phyloP scores from a whole-genome alignment of 306 rosid species.

The Vigna trinervia region DNA sequence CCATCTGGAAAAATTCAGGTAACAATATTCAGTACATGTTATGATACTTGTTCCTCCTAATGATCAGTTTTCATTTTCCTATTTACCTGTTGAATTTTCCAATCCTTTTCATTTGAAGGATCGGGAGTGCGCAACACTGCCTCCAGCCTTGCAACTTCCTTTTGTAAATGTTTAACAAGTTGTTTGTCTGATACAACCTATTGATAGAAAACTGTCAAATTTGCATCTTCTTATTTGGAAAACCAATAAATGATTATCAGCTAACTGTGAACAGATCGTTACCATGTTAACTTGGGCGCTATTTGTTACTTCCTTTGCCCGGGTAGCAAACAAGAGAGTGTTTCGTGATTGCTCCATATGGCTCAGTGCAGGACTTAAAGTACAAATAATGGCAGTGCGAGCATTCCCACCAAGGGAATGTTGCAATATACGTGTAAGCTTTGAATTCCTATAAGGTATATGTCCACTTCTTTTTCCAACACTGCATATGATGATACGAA shows the following conservation, averaged over 20 bases:
- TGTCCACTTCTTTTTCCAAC: slow-evolving; percentile 94
- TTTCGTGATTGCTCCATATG: slow-evolving; percentile 98
- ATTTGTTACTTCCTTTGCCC: slow-evolving; percentile 98
- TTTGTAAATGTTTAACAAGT: slow-evolving; percentile 92
- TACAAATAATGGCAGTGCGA: slow-evolving; percentile 98
- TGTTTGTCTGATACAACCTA: slow-evolving; percentile 97
- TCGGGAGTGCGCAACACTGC: slow-evolving; percentile 95
- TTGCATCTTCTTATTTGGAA: slow-evolving; percentile 3
- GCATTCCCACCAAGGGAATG: slow-evolving; percentile 99
- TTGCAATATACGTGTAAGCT: slow-evolving; percentile 97
- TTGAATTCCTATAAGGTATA: slow-evolving; percentile 96
- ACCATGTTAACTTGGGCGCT: slow-evolving; percentile 99
- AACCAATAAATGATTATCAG: slow-evolving; percentile 1
- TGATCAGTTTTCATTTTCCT: not conserved
- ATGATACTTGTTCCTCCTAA: slow-evolving; percentile 18
- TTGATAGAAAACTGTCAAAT: not conserved
- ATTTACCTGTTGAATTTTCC: slow-evolving; percentile 93
- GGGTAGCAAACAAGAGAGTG: slow-evolving; percentile 91
- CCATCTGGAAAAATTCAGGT: slow-evolving; percentile 69
- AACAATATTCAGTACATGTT: slow-evolving; percentile 32
- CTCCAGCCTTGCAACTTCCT: slow-evolving; percentile 97
- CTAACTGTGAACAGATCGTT: slow-evolving; percentile 25
- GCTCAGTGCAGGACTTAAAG: slow-evolving; percentile 91
- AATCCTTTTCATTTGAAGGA: slow-evolving; percentile 80
- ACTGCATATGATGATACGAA: slow-evolving; percentile 55